Conservation (phyloP, 768 basidiomycete genomes). For the Tricholoma bakamatsutake region DNA sequence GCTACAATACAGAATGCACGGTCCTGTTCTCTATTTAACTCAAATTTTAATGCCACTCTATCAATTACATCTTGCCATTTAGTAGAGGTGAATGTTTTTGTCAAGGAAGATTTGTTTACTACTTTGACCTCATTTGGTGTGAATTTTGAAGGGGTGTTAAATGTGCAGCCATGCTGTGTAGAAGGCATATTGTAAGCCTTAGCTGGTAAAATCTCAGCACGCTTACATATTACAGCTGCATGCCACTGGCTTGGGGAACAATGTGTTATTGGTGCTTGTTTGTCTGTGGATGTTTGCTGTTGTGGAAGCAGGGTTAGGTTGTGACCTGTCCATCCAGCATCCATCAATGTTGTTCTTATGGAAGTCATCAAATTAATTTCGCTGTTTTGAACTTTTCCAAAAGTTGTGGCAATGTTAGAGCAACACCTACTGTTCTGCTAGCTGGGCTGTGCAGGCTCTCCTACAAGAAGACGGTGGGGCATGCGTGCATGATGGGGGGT, state of each 20-base stretch:
- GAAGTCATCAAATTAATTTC: background rate
- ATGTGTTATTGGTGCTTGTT: too few species aligned
- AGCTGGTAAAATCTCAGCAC: background rate
- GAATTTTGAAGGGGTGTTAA: background rate
- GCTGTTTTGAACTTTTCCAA: background rate
- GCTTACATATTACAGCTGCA: too few species aligned
- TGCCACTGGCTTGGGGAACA: too few species aligned
- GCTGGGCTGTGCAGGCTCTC: too few species aligned
- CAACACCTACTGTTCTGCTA: too few species aligned
- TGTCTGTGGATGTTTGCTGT: too few species aligned
- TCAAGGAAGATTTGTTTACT: slow-evolving; percentile 7
- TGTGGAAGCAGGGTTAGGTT: background rate
- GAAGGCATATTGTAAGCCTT: background rate
- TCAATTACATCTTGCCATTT: slow-evolving; percentile 6
- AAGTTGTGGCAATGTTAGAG: background rate
- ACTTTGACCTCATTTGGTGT: background rate
- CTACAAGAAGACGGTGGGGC: too few species aligned
- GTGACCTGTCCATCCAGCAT: background rate
- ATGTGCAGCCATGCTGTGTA: background rate
- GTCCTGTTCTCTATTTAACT: slow-evolving; percentile 26
- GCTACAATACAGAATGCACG: slow-evolving; percentile 29
- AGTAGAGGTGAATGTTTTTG: background rate
- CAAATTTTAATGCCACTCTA: slow-evolving; percentile 3
- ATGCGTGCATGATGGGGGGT: too few species aligned
- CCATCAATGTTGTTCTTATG: background rate